Evolutionary conservation across 2,329 filamentous ascomycete genomes (phyloP), one percentile per base, ranked within the genome.

Genomic region (Orbilia brochopaga): DNA sequence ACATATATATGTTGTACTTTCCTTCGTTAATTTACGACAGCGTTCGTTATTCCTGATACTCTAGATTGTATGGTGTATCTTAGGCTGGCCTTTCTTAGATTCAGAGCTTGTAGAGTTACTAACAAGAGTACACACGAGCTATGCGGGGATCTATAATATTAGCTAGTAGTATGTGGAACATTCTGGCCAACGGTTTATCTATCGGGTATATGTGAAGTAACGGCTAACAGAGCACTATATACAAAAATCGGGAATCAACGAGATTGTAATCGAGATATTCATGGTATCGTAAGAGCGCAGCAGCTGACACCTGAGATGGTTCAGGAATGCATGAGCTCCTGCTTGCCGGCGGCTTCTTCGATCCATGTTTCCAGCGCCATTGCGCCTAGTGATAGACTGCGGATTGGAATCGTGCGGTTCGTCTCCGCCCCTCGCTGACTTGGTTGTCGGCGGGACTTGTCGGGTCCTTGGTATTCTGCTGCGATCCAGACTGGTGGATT

Each of bases 401-500:
- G 51, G n/a, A 37, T 40, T 11, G 63, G 44, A 23, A 52, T 70
- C 10, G 61, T 50, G 42, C 55, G 23, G 50, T 35, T 73, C 44
- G 59, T 67, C 32, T 65, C 35, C 24, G 42, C 35, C 27, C 56
- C 69, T 24, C 54, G 61, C n/a, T 48, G 54, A 23, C 24, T 61
- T 1, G 27, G 30, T 46, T 5, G 40, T 30, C 37, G 44, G 51
- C 57, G 32, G 50, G 30, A 6, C 11, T 54, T 62, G 13, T 67
- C 56, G 35, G 19, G 42, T 15, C 53, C 62, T 52, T 76, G 75
- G 11, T 65, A 69, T 37, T 76, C 74, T 13, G 74, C 54, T 23
- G 74, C 66, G 52, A 75, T 81, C 42, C 78, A 78, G 30, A 82
- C 75, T 0, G 82, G 82, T 30, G 82, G 79, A 42, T 81, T 79